Percentiles rank a stretch among this genome's conserved stretches.
phyloP scores from a whole-genome alignment of 208 protist species.

The Trypanosoma mega region DNA sequence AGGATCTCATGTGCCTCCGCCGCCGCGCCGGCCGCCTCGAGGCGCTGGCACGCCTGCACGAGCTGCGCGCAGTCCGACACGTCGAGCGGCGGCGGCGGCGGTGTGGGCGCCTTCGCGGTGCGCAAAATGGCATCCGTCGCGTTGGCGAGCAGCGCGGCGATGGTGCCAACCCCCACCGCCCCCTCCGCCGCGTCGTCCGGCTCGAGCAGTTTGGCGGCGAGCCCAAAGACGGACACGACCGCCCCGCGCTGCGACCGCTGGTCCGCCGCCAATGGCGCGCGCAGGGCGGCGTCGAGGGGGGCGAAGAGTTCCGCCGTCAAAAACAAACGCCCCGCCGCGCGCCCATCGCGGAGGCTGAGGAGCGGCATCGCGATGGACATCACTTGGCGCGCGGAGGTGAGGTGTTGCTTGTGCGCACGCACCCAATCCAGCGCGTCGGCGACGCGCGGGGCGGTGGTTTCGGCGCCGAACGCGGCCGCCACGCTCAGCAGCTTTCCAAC shows the following conservation, averaged over 20 bases:
- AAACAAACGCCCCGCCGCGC: constrained; percentile 42
- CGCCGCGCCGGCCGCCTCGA: constrained; percentile 4
- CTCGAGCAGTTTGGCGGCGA: constrained; percentile 46
- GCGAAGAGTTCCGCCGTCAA: constrained; percentile 46
- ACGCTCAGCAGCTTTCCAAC: constrained; percentile 72
- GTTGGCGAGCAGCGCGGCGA: no score
- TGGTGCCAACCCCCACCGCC: not conserved
- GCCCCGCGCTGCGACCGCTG: constrained; percentile 41
- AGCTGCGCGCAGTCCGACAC: constrained; percentile 22
- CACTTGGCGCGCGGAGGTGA: constrained; percentile 60
- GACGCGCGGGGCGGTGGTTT: constrained; percentile 56
- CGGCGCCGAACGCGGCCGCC: constrained; percentile 61
- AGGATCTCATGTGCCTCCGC: constrained; percentile 5
- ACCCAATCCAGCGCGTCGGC: constrained; percentile 66
- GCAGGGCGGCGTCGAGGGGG: constrained; percentile 38
- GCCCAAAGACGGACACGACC: constrained; percentile 58
- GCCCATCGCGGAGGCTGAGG: constrained; percentile 61
- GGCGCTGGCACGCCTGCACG: constrained; percentile 20
- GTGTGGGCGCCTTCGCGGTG: no score
- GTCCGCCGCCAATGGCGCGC: constrained; percentile 7
- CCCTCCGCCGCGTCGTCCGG: not conserved
- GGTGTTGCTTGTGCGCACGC: constrained; percentile 26
- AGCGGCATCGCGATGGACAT: constrained; percentile 80
- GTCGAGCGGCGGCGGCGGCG: constrained; percentile 24
- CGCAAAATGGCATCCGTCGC: no score